phyloP scores from a whole-genome alignment of 768 basidiomycete species.

The Strobilomyces dryophilus region DNA sequence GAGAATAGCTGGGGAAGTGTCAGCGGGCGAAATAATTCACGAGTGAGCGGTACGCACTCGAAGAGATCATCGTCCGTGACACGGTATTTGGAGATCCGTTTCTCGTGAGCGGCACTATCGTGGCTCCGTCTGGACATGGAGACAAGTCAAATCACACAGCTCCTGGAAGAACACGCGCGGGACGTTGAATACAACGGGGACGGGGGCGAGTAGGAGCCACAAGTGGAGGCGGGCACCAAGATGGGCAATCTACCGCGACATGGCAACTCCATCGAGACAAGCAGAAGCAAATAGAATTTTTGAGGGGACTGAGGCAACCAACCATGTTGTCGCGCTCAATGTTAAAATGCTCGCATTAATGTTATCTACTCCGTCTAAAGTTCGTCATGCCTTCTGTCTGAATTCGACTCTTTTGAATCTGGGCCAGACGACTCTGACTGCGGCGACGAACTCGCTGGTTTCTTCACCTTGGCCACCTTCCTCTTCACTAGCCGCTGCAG shows the following conservation, averaged over 20 bases:
- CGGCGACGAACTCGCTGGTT: slow-evolving; percentile 29
- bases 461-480: slow-evolving; percentile 63
- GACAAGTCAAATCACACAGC: slow-evolving; percentile 12
- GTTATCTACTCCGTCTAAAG: slow-evolving; percentile 25
- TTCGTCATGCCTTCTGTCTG: slow-evolving; percentile 28
- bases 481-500: slow-evolving; percentile 64
- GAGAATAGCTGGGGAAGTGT: slow-evolving; percentile 55
- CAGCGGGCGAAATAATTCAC: neutral
- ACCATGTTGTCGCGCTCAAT: neutral
- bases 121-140: slow-evolving; percentile 72
- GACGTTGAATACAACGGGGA: neutral
- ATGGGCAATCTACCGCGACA: neutral
- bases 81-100: slow-evolving; percentile 69
- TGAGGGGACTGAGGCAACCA: no score
- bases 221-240: neutral
- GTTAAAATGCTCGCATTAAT: neutral
- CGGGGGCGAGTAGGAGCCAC: neutral
- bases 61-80: slow-evolving; percentile 85
- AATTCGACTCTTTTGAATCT: slow-evolving; percentile 15
- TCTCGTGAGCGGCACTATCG: slow-evolving; percentile 65
- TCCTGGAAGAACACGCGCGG: slow-evolving; percentile 5
- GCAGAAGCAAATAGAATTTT: slow-evolving; percentile 1
- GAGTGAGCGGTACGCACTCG: slow-evolving; percentile 49
- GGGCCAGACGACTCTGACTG: slow-evolving; percentile 12
- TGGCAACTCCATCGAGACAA: neutral